Evolutionary conservation across 2,329 filamentous ascomycete species (phyloP).

Genomic region (Penicillium sp.): DNA sequence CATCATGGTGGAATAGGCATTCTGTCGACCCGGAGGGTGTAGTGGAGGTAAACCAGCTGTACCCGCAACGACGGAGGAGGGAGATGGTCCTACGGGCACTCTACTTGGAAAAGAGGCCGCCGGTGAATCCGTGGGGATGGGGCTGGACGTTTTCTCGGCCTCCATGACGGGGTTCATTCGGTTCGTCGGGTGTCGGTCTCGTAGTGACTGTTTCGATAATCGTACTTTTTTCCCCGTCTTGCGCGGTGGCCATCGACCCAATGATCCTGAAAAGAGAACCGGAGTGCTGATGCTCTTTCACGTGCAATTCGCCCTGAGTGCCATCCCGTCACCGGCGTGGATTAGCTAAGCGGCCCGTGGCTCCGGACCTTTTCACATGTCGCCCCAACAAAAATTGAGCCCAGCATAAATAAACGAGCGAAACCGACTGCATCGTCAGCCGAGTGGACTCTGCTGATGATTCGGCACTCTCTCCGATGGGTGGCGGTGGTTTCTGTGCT

Average conservation of each 20-base stretch:
- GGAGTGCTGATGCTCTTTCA: constrained; percentile 1
- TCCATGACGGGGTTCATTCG: constrained; percentile 10
- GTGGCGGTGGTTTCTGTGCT: too few species aligned
- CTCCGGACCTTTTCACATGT: not conserved
- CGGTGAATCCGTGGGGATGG: constrained; percentile 5
- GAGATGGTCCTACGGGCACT: constrained; percentile 11
- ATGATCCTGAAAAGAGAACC: not conserved
- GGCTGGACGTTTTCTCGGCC: constrained; percentile 3
- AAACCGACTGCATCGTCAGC: too few species aligned
- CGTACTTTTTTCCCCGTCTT: constrained; percentile 1
- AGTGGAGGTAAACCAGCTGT: constrained; percentile 6
- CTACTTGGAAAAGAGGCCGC: not conserved
- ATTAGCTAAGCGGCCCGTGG: not conserved
- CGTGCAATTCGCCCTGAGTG: not conserved
- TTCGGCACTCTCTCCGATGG: too few species aligned
- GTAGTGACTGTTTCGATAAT: not conserved
- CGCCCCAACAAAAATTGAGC: constrained; percentile 1
- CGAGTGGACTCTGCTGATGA: too few species aligned
- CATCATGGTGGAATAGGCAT: constrained; percentile 32
- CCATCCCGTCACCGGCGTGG: not conserved
- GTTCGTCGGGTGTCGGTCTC: not conserved
- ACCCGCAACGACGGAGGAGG: not conserved
- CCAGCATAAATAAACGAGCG: too few species aligned
- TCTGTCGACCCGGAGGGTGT: constrained; percentile 5
- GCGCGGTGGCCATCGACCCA: too few species aligned